These are phyloP conservation scores for Scleromitrula shiraiana DNA, from an alignment of 2,329 filamentous ascomycete species.

Conservation along the genomic window DNA sequence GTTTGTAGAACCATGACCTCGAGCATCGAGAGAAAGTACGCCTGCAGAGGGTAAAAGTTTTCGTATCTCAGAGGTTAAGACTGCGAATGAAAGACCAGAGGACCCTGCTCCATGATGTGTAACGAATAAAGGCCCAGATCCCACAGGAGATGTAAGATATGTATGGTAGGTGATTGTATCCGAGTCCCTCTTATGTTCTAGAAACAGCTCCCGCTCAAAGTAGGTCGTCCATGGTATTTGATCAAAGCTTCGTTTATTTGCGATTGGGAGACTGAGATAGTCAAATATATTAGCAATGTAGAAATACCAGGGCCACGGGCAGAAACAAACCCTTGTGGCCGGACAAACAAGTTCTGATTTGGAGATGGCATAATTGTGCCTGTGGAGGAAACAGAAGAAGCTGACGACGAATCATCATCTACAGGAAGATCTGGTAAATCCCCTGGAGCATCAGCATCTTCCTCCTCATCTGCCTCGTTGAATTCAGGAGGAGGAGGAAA, in stretches of 20 bases:
- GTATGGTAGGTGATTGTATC: conserved; percentile 63
- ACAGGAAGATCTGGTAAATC: conserved; percentile 32
- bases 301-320: conserved; percentile 5
- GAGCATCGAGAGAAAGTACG: conserved; percentile 75
- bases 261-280: conserved; percentile 23
- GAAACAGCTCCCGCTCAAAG: conserved; percentile 79
- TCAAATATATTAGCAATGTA: conserved; percentile 10
- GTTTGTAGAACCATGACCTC: conserved; percentile 74
- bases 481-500: conserved; percentile 49
- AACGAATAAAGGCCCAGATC: conserved; percentile 74
- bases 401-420: conserved; percentile 62
- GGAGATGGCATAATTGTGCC: conserved; percentile 82
- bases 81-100: conserved; percentile 84
- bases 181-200: conserved; percentile 42
- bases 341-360: conserved; percentile 64
- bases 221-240: conserved; percentile 70
- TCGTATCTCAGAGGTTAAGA: conserved; percentile 68
- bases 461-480: conserved; percentile 43
- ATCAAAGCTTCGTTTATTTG: conserved; percentile 27
- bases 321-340: conserved; percentile 53
- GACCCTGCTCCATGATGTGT: conserved; percentile 94
- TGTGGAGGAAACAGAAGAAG: conserved; percentile 73
- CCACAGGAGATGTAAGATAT: conserved; percentile 73
- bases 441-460: conserved; percentile 31
- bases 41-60: conserved; percentile 73